A percentile compares a stretch with the other conserved stretches of the same genome.
Conservation (phyloP, 768 basidiomycete genomes). For the Mycena galericulata region DNA sequence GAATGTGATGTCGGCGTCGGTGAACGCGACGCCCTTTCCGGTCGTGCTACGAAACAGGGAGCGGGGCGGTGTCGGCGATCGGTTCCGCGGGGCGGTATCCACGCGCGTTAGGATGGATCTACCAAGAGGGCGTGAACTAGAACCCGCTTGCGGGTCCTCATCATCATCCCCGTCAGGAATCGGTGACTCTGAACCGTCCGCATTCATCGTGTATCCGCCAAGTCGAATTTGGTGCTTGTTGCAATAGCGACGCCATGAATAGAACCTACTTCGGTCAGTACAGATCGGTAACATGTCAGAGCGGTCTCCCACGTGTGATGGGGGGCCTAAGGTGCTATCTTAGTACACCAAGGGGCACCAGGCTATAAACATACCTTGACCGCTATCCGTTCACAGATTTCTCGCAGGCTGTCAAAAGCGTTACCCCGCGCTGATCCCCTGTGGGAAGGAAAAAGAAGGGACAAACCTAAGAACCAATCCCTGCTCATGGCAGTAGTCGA, state of each 20-base stretch:
- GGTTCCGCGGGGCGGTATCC: conserved; percentile 56
- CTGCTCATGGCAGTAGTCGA: conserved; percentile 91
- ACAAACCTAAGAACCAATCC: conserved; percentile 82
- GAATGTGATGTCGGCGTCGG: conserved; percentile 84
- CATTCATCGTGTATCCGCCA: conserved; percentile 85
- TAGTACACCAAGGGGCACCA: conserved; percentile 3
- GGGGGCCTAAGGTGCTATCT: conserved; percentile 68
- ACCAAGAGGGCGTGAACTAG: conserved; percentile 19
- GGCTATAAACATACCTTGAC: conserved; percentile 67
- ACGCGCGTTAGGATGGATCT: conserved; percentile 44
- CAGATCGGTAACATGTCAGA: conserved; percentile 15
- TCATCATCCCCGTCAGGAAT: conserved; percentile 54
- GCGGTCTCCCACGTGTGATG: conserved; percentile 80
- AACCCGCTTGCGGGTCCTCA: conserved; percentile 45
- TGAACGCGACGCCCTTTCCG: conserved; percentile 91
- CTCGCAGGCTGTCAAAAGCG: conserved; percentile 63
- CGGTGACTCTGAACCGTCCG: conserved; percentile 61
- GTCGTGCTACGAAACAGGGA: conserved; percentile 88
- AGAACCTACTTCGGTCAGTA: conserved; percentile 65
- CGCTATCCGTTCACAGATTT: conserved; percentile 90
- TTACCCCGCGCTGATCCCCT: not conserved
- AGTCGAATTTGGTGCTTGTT: conserved; percentile 94
- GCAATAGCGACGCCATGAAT: conserved; percentile 92
- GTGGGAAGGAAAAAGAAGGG: conserved; percentile 1
- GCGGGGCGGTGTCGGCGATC: conserved; percentile 85